A percentile compares a stretch with the other conserved stretches of the same genome.
Evolutionary conservation across 495 filamentous ascomycete genomes (phyloP).

Genomic region (Trichoderma orchidacearum): DNA sequence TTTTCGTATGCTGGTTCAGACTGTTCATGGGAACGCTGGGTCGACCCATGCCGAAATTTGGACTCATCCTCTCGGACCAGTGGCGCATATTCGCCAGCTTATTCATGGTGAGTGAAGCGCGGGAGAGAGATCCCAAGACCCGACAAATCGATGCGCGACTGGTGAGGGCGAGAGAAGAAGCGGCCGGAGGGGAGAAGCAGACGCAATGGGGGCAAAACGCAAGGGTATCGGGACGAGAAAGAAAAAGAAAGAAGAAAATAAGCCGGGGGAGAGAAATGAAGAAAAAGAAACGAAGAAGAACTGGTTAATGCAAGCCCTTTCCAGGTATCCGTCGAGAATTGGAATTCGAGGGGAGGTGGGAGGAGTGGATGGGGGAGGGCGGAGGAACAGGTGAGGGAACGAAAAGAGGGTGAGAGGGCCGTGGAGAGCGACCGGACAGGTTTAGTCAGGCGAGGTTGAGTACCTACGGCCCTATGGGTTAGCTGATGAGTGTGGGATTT

Average conservation of each 20-base stretch:
- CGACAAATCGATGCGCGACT: slow-evolving; percentile 8
- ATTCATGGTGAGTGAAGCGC: slow-evolving; percentile 52
- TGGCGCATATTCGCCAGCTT: slow-evolving; percentile 90
- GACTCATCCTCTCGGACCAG: slow-evolving; percentile 87
- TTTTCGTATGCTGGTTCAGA: slow-evolving; percentile 54
- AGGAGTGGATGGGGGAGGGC: slow-evolving; percentile 17
- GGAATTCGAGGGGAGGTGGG: slow-evolving; percentile 20
- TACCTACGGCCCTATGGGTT: too few relatives aligned
- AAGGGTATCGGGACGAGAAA: slow-evolving; percentile 8
- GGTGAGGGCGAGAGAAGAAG: slow-evolving; percentile 11
- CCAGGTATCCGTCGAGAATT: slow-evolving; percentile 7
- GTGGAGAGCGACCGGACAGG: slow-evolving; percentile 4
- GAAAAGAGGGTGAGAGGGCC: slow-evolving; percentile 2
- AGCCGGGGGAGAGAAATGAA: slow-evolving; percentile 1
- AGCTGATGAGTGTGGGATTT: not conserved
- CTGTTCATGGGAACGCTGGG: slow-evolving; percentile 58
- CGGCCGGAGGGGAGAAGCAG: not conserved
- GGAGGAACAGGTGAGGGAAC: slow-evolving; percentile 7
- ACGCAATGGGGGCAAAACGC: not conserved
- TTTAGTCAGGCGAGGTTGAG: slow-evolving; percentile 4
- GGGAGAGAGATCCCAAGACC: slow-evolving; percentile 9
- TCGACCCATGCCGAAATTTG: slow-evolving; percentile 63
- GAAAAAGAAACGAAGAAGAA: slow-evolving; percentile 7
- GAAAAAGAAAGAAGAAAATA: slow-evolving; percentile 15
- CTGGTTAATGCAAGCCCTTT: not conserved